Evolutionary conservation across 805 yeast species (phyloP).

Genomic region (Metschnikowia dekortorum): DNA sequence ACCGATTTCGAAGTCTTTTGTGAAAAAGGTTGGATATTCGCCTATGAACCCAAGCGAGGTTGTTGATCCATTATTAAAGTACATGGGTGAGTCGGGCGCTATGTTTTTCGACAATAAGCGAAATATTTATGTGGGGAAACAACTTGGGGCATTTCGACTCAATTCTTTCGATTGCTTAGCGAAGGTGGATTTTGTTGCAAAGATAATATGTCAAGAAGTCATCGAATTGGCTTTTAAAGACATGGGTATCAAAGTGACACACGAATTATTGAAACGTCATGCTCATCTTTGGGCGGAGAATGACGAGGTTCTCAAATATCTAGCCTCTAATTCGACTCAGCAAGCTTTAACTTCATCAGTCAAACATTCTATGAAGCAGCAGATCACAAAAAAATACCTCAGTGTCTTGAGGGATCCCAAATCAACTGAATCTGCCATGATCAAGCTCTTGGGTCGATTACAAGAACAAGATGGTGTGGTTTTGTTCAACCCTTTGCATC

Average conservation of each 20-base stretch:
- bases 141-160: conserved; percentile 47
- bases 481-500: conserved; percentile 52
- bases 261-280: conserved; percentile 36
- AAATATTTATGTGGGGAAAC: conserved; percentile 39
- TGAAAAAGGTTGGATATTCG: conserved; percentile 34
- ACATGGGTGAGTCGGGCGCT: conserved; percentile 44
- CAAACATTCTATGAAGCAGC: conserved; percentile 30
- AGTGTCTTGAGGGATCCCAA: conserved; percentile 40
- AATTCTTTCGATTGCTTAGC: conserved; percentile 48
- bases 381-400: conserved; percentile 33
- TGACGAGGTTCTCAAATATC: conserved; percentile 36
- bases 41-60: conserved; percentile 30
- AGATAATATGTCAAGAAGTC: conserved; percentile 45
- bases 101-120: conserved; percentile 37
- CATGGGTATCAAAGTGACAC: conserved; percentile 30
- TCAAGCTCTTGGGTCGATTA: conserved; percentile 46
- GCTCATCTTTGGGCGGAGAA: conserved; percentile 47
- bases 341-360: conserved; percentile 39
- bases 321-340: conserved; percentile 35
- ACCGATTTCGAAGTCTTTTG: conserved; percentile 29
- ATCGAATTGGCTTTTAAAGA: conserved; percentile 45
- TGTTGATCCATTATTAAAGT: conserved; percentile 24
- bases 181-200: conserved; percentile 47
- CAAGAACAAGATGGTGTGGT: conserved; percentile 43
- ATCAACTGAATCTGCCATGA: conserved; percentile 39